Conservation (phyloP, 2,329 filamentous ascomycete species). For the Purpureocillium takamizusanense region DNA sequence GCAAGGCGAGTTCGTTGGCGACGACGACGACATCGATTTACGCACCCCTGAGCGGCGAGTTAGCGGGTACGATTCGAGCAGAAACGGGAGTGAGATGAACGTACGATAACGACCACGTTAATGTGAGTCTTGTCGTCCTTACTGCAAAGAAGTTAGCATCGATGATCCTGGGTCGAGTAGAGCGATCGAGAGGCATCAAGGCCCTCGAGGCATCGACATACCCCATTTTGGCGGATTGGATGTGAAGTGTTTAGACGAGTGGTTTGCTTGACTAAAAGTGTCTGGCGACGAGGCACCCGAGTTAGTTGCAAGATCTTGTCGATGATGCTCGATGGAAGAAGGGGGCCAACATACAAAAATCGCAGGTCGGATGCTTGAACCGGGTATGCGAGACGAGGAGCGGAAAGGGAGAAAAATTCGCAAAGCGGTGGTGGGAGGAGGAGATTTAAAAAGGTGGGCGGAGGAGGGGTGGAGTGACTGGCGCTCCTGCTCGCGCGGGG, state of each 20-base stretch:
- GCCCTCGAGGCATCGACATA: conserved; percentile 9
- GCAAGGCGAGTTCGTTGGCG: conserved; percentile 20
- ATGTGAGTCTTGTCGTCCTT: conserved; percentile 95
- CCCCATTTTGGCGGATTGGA: conserved; percentile 26
- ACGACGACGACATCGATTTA: conserved; percentile 2
- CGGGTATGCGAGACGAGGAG: conserved; percentile 35
- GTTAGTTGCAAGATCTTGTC: conserved; percentile 3
- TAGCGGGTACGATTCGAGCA: conserved; percentile 5
- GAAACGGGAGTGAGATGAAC: conserved; percentile 10
- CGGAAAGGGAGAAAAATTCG: conserved; percentile 25
- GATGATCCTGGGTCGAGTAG: neutral
- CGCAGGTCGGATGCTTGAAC: conserved; percentile 35
- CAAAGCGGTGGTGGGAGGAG: conserved; percentile 26
- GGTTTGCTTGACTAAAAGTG: conserved; percentile 5
- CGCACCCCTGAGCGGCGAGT: conserved; percentile 17
- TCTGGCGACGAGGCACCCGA: conserved; percentile 5
- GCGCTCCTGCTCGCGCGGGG: conserved; percentile 22
- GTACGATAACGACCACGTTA: conserved; percentile 91
- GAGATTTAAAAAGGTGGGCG: conserved; percentile 27
- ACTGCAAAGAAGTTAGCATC: conserved; percentile 38
- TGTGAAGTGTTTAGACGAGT: conserved; percentile 4
- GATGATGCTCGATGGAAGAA: conserved; percentile 4
- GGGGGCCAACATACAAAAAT: conserved; percentile 23
- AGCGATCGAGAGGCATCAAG: neutral
- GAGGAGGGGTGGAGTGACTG: conserved; percentile 18